Conservation (phyloP, 1,139 yeast genomes). For the Scheffersomyces titani region DNA sequence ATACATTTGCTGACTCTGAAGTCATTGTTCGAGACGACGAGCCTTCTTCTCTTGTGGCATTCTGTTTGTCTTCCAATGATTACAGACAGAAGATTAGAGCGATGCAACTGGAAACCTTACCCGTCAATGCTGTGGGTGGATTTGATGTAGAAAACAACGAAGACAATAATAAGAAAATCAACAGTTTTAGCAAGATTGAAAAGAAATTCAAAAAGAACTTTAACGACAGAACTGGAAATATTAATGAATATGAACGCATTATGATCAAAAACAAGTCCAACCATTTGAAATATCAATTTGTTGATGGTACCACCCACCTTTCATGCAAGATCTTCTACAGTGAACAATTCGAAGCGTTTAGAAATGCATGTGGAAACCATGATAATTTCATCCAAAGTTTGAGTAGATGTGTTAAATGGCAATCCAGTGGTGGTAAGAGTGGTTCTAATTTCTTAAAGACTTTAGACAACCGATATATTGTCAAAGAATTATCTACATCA, state of each 20-base stretch:
- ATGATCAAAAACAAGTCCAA: constrained; percentile 84
- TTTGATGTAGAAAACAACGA: constrained; percentile 23
- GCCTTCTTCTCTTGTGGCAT: constrained; percentile 92
- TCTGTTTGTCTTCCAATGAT: constrained; percentile 84
- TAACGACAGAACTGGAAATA: constrained; percentile 16
- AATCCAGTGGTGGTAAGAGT: constrained; percentile 93
- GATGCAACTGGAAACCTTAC: constrained; percentile 29
- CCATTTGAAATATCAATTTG: constrained; percentile 88
- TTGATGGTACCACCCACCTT: constrained; percentile 78
- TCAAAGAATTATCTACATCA: constrained; percentile 83
- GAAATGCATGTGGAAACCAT: constrained; percentile 79
- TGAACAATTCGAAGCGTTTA: constrained; percentile 93
- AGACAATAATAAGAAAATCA: constrained; percentile 34
- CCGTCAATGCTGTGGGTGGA: constrained; percentile 10
- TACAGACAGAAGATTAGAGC: constrained; percentile 64
- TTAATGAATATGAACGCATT: constrained; percentile 52
- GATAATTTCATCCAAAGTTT: constrained; percentile 83
- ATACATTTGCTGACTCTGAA: constrained; percentile 90
- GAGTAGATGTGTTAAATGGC: constrained; percentile 93
- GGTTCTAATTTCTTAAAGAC: constrained; percentile 95
- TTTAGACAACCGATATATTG: constrained; percentile 81
- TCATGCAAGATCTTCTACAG: constrained; percentile 95
- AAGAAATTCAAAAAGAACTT: constrained; percentile 42
- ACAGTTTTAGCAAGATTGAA: constrained; percentile 44
- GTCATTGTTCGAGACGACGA: constrained; percentile 96